These are phyloP conservation scores for Yamadazyma kanchanaburiensis DNA, from an alignment of 1,139 yeast species.

Conservation along the genomic window DNA sequence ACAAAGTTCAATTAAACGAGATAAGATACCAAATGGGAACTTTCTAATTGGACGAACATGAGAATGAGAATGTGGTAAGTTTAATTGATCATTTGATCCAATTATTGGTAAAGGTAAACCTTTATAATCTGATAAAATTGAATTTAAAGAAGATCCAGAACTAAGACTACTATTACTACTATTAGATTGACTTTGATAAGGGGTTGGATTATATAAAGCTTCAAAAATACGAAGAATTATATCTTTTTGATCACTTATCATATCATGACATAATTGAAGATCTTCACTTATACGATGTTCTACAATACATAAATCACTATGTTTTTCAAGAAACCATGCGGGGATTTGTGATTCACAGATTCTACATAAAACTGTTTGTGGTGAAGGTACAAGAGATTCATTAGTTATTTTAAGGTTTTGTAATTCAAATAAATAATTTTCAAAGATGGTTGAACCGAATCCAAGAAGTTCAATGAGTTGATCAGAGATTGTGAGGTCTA, in stretches of 20 bases:
- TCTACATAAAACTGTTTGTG: conserved; percentile 77
- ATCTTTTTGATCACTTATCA: conserved; percentile 68
- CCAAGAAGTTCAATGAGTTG: conserved; percentile 72
- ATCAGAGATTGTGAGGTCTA: conserved; percentile 64
- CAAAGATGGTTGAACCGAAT: conserved; percentile 84
- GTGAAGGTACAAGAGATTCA: conserved; percentile 67
- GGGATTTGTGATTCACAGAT: conserved; percentile 92
- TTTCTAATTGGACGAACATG: conserved; percentile 28
- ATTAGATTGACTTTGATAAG: conserved; percentile 5
- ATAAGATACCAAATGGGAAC: conserved; percentile 69
- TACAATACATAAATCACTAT: conserved; percentile 80
- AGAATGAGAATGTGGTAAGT: conserved; percentile 23
- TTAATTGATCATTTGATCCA: conserved; percentile 16
- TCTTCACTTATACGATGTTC: conserved; percentile 84
- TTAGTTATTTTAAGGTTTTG: conserved; percentile 60
- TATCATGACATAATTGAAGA: conserved; percentile 76
- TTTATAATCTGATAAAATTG: conserved; percentile 48
- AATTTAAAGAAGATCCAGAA: conserved; percentile 11
- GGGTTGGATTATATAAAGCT: conserved; percentile 17
- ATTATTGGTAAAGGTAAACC: conserved; percentile 51
- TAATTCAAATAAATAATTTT: conserved; percentile 63
- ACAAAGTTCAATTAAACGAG: conserved; percentile 62
- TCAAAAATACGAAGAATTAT: conserved; percentile 47
- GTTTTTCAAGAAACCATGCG: conserved; percentile 95
- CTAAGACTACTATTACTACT: conserved; percentile 9